phyloP scores from a whole-genome alignment of 331 rosid species.

The Ulmus americana region DNA sequence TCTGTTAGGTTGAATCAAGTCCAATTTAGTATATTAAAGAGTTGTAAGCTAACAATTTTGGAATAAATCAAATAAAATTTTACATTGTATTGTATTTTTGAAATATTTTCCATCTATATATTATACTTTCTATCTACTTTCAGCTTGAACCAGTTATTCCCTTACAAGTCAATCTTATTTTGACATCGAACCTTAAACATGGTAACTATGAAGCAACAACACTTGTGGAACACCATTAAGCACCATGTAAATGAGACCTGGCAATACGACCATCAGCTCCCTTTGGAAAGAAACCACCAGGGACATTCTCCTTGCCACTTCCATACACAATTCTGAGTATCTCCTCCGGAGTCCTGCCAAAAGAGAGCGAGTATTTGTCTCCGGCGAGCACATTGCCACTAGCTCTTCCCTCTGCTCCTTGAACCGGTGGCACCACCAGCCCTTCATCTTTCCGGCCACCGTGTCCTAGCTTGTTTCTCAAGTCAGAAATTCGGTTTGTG shows the following conservation, averaged over 20 bases:
- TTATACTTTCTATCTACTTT: not conserved
- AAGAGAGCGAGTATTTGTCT: slow-evolving; percentile 41
- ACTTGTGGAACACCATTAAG: not conserved
- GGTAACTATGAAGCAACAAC: not conserved
- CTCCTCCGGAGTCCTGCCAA: slow-evolving; percentile 53
- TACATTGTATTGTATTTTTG: not conserved
- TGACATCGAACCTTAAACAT: not conserved
- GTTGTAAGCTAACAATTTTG: not conserved
- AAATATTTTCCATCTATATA: no score
- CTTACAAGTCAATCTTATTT: not conserved
- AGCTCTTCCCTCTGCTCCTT: slow-evolving; percentile 43
- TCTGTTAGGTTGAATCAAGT: no score
- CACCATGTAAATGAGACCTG: slow-evolving; percentile 15
- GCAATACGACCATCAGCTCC: slow-evolving; percentile 66
- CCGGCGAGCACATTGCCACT: slow-evolving; percentile 54
- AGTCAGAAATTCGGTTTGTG: slow-evolving; percentile 46
- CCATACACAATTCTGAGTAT: slow-evolving; percentile 65
- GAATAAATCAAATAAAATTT: not conserved
- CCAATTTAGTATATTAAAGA: no score
- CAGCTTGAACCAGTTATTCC: not conserved
- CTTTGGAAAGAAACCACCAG: slow-evolving; percentile 65
- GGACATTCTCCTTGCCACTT: slow-evolving; percentile 40
- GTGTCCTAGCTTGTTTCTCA: slow-evolving; percentile 47
- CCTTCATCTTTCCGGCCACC: slow-evolving; percentile 70
- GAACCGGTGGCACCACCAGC: slow-evolving; percentile 26